phyloP scores from a whole-genome alignment of 345 rosid genomes.

The Citrus mangshanensis region DNA sequence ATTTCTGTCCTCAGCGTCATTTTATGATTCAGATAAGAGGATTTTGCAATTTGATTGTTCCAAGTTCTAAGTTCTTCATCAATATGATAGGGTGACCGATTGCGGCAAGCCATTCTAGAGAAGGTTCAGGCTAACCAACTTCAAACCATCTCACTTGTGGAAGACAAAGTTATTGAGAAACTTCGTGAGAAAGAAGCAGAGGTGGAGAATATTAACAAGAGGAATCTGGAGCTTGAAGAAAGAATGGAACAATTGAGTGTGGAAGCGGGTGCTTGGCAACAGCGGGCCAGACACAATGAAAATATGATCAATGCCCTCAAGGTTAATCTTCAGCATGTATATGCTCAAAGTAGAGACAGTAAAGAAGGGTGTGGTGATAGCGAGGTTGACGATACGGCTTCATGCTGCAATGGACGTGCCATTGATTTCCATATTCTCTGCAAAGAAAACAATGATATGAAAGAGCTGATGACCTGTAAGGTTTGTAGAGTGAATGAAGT shows the following conservation, averaged over 20 bases:
- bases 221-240: slow-evolving; percentile 77
- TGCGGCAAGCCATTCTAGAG: slow-evolving; percentile 51
- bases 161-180: slow-evolving; percentile 53
- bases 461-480: slow-evolving; percentile 63
- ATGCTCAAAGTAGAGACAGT: slow-evolving; percentile 60
- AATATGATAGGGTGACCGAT: slow-evolving; percentile 49
- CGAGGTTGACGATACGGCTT: slow-evolving; percentile 84
- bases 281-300: slow-evolving; percentile 67
- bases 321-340: slow-evolving; percentile 65
- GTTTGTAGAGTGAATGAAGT: slow-evolving; percentile 68
- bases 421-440: slow-evolving; percentile 48
- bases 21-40: not conserved
- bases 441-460: slow-evolving; percentile 35
- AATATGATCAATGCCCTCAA: slow-evolving; percentile 64
- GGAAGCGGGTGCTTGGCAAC: slow-evolving; percentile 83
- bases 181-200: slow-evolving; percentile 76
- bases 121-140: slow-evolving; percentile 61
- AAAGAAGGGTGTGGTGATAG: slow-evolving; percentile 93
- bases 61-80: slow-evolving; percentile 4
- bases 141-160: slow-evolving; percentile 54
- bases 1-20: not conserved
- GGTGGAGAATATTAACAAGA: slow-evolving; percentile 59
- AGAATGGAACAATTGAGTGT: slow-evolving; percentile 56
- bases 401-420: slow-evolving; percentile 62
- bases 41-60: not conserved